Conservation (phyloP, 208 protist genomes). For the Novymonas esmeraldas region DNA sequence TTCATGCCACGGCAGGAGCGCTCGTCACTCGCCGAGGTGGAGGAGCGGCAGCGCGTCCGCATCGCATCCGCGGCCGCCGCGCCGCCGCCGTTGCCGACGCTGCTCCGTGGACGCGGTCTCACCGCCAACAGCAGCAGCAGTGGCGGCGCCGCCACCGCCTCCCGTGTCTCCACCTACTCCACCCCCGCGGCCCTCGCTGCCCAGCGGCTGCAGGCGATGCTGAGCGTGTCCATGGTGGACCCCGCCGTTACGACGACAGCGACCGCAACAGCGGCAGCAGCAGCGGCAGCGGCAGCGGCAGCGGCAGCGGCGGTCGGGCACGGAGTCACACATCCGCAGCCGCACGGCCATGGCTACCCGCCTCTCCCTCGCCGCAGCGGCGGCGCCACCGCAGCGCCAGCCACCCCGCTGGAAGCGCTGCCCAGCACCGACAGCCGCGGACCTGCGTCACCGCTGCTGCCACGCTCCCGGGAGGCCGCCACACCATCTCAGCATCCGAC, state of each 20-base stretch:
- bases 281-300: not conserved
- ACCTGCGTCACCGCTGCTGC: not conserved
- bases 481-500: too few species aligned
- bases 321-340: not conserved
- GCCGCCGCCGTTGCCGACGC: not conserved
- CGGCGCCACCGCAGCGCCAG: not conserved
- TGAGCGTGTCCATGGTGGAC: constrained; percentile 53
- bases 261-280: not conserved
- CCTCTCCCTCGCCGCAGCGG: not conserved
- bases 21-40: constrained; percentile 20
- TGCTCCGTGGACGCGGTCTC: constrained; percentile 2
- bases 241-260: constrained; percentile 24
- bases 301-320: not conserved
- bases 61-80: not conserved
- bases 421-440: too few species aligned
- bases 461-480: too few species aligned
- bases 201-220: constrained; percentile 60
- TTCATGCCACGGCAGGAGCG: constrained; percentile 26
- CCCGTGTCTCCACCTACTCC: constrained; percentile 15
- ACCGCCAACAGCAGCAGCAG: not conserved
- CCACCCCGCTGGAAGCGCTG: not conserved
- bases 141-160: not conserved
- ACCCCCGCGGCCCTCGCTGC: constrained; percentile 61
- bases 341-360: constrained; percentile 1
- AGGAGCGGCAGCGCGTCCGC: constrained; percentile 9